These are phyloP conservation scores for Schizothecium vesticola DNA, from an alignment of 495 filamentous ascomycete species.

Conservation along the genomic window DNA sequence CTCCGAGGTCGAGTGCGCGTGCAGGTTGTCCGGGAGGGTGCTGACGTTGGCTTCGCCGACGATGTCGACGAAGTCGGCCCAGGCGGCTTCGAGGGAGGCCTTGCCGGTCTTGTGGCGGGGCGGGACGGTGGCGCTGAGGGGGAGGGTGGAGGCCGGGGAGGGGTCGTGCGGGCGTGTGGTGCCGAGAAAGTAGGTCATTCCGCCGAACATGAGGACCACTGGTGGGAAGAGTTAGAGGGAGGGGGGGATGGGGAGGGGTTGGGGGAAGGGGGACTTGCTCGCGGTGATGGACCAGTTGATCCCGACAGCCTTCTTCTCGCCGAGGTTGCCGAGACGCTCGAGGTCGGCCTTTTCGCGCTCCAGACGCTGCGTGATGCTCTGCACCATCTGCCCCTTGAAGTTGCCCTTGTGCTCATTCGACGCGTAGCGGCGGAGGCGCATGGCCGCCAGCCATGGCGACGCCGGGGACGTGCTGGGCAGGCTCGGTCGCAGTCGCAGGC, in stretches of 20 bases:
- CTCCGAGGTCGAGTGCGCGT: conserved; percentile 72
- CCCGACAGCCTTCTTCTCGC: conserved; percentile 47
- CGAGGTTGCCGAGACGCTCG: conserved; percentile 55
- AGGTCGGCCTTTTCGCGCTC: conserved; percentile 68
- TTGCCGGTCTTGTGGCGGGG: conserved; percentile 66
- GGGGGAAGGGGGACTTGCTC: conserved; percentile 37
- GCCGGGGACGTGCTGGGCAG: conserved; percentile 3
- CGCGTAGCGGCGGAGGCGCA: conserved; percentile 7
- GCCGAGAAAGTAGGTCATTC: conserved; percentile 67
- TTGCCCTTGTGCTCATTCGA: conserved; percentile 15
- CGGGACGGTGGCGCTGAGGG: conserved; percentile 53
- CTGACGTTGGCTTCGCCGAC: conserved; percentile 82
- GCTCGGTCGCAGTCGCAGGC: conserved; percentile 13
- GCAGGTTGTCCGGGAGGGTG: conserved; percentile 60
- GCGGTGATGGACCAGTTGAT: conserved; percentile 59
- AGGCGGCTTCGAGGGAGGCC: conserved; percentile 82
- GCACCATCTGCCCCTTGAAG: conserved; percentile 83
- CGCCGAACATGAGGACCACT: conserved; percentile 56
- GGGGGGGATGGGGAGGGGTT: neutral
- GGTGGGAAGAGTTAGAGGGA: neutral
- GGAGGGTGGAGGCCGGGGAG: conserved; percentile 65
- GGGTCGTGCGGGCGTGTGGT: conserved; percentile 52
- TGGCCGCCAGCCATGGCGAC: conserved; percentile 5
- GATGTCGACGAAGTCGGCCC: conserved; percentile 83
- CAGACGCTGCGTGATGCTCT: conserved; percentile 73